Percentiles rank a stretch among this genome's conserved stretches.
Conservation (phyloP, 345 rosid species). For the Mercurialis annua region DNA sequence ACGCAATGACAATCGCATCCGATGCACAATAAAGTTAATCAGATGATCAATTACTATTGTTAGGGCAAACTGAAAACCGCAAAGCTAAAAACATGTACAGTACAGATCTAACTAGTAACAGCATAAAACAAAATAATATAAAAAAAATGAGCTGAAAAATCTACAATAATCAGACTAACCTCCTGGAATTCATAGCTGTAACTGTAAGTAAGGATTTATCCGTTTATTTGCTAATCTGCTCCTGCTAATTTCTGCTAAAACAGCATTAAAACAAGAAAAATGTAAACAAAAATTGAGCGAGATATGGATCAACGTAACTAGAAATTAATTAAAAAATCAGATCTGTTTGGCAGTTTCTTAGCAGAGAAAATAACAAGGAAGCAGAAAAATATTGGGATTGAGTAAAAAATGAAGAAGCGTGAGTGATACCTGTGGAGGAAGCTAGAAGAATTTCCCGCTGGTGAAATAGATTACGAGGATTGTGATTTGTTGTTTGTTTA, state of each 20-base stretch:
- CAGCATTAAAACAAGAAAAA: slow-evolving; percentile 10
- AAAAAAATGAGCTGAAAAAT: not conserved
- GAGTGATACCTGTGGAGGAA: slow-evolving; percentile 24
- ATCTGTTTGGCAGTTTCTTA: slow-evolving; percentile 10
- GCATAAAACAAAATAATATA: not conserved
- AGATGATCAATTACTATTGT: not conserved
- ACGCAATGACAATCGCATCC: no score
- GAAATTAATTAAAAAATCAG: slow-evolving; percentile 13
- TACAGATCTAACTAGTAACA: not conserved
- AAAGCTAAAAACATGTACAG: not conserved
- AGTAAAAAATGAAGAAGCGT: not conserved
- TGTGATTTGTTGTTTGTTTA: not conserved
- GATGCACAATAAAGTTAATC: no score
- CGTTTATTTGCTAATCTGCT: not conserved
- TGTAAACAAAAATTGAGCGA: not conserved
- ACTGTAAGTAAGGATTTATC: slow-evolving; percentile 16
- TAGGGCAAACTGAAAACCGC: no score
- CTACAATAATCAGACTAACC: slow-evolving; percentile 29
- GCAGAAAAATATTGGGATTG: not conserved
- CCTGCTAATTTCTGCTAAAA: not conserved
- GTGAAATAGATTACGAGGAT: not conserved
- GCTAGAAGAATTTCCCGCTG: slow-evolving; percentile 8
- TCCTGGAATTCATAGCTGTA: slow-evolving; percentile 43
- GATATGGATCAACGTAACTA: not conserved
- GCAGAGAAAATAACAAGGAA: not conserved